Conservation (phyloP, 176 grass and related monocot genomes). For the Lolium perenne region DNA sequence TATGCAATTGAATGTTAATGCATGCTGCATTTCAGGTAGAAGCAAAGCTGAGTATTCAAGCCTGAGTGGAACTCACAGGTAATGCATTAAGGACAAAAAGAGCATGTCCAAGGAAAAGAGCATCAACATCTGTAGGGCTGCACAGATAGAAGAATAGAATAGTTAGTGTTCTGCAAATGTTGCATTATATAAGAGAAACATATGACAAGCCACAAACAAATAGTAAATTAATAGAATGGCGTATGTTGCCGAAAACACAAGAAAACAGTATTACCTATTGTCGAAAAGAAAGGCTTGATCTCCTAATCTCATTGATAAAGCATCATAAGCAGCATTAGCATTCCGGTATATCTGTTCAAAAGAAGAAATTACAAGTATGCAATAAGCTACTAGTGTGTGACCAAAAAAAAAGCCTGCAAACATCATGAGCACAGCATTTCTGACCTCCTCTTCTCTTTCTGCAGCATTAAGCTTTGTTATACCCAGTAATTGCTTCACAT, state of each 20-base stretch:
- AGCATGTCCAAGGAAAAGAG: constrained; percentile 92
- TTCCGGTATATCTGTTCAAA: constrained; percentile 83
- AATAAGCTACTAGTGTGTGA: constrained; percentile 26
- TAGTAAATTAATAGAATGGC: constrained; percentile 26
- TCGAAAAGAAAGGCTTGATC: constrained; percentile 87
- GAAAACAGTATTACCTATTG: constrained; percentile 56
- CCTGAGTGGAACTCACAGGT: constrained; percentile 56
- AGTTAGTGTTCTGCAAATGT: constrained; percentile 24
- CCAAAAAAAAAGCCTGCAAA: background rate
- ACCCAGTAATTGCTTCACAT: constrained; percentile 66
- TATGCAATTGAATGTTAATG: constrained; percentile 29
- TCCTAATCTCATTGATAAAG: constrained; percentile 70
- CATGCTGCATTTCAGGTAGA: constrained; percentile 9
- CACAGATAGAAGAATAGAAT: constrained; percentile 33
- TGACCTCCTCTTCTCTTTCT: constrained; percentile 87
- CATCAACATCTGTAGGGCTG: constrained; percentile 94
- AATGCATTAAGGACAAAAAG: constrained; percentile 86
- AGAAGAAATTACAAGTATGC: constrained; percentile 43
- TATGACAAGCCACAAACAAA: constrained; percentile 9
- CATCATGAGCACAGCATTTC: constrained; percentile 14
- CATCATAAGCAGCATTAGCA: constrained; percentile 76
- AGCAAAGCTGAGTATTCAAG: background rate
- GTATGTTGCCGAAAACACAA: constrained; percentile 10
- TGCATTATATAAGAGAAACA: constrained; percentile 21
- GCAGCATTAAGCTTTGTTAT: constrained; percentile 78